A percentile compares a stretch with the other conserved stretches of the same genome.
Evolutionary conservation across 345 rosid genomes (phyloP).

Genomic region (Camelina neglecta): DNA sequence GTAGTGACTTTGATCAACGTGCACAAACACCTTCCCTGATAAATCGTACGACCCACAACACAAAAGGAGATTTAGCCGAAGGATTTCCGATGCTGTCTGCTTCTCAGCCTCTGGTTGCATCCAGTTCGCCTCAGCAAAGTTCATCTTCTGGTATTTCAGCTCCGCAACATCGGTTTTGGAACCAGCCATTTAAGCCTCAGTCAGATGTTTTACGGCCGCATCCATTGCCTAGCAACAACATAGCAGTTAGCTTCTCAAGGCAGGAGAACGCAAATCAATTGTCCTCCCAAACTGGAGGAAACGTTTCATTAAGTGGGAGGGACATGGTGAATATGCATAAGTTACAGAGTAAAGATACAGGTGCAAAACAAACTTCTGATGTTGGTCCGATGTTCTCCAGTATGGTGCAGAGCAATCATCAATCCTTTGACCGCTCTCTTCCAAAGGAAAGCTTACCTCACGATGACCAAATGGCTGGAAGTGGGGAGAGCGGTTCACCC

Average conservation of each 20-base stretch:
- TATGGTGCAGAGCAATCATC: slow-evolving; percentile 55
- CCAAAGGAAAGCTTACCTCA: slow-evolving; percentile 54
- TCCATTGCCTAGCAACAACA: slow-evolving; percentile 46
- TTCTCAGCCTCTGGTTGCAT: slow-evolving; percentile 47
- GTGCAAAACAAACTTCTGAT: slow-evolving; percentile 46
- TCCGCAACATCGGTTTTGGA: slow-evolving; percentile 49
- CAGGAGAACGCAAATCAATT: slow-evolving; percentile 48
- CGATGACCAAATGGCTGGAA: slow-evolving; percentile 61
- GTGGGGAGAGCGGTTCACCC: slow-evolving; percentile 52
- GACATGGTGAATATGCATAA: slow-evolving; percentile 35
- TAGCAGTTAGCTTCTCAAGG: slow-evolving; percentile 49
- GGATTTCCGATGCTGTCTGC: slow-evolving; percentile 53
- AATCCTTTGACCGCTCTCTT: slow-evolving; percentile 65
- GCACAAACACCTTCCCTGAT: slow-evolving; percentile 48
- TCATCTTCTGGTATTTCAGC: slow-evolving; percentile 50
- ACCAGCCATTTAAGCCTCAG: slow-evolving; percentile 47
- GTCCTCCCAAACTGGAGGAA: slow-evolving; percentile 48
- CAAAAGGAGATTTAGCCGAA: slow-evolving; percentile 46
- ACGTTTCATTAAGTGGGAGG: slow-evolving; percentile 47
- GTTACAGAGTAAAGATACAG: slow-evolving; percentile 50
- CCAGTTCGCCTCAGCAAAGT: slow-evolving; percentile 51
- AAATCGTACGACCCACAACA: slow-evolving; percentile 41
- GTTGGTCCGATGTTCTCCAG: slow-evolving; percentile 40
- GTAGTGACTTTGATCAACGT: slow-evolving; percentile 53
- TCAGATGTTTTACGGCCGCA: slow-evolving; percentile 46